A percentile compares a stretch with the other conserved stretches of the same genome.
phyloP scores from a whole-genome alignment of 257 asterid genomes.

The Scutellaria baicalensis region DNA sequence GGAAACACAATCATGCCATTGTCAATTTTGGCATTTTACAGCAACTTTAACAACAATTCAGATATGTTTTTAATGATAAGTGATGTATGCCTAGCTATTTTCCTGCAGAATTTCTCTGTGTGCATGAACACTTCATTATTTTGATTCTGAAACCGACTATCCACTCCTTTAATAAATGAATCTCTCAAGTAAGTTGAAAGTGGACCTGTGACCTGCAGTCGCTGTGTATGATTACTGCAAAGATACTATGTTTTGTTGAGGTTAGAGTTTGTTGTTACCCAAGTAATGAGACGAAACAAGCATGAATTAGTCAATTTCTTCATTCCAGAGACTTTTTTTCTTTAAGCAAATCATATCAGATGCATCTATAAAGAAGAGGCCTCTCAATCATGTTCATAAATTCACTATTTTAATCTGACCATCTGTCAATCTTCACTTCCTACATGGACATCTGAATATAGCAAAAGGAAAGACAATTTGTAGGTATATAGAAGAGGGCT shows the following conservation, averaged over 20 bases:
- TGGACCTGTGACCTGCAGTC: background rate
- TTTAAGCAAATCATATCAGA: background rate
- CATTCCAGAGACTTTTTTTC: background rate
- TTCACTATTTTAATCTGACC: background rate
- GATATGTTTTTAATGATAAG: conserved; percentile 33
- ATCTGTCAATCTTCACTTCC: background rate
- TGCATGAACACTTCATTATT: background rate
- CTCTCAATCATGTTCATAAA: background rate
- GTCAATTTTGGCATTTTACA: background rate
- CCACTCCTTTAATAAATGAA: background rate
- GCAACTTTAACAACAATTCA: conserved; percentile 30
- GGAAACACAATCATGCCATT: background rate
- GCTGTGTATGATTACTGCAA: background rate
- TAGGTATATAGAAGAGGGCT: background rate
- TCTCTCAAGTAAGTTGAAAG: background rate
- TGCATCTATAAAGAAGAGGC: background rate
- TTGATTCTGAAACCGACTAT: background rate
- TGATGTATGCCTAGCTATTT: background rate
- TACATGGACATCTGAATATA: background rate
- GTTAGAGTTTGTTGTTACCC: background rate
- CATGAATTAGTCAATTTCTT: background rate
- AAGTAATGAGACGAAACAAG: background rate
- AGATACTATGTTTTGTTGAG: background rate
- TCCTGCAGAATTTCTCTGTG: background rate
- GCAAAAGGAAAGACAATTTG: background rate